phyloP scores from a whole-genome alignment of 345 rosid species.

The Capsella bursapastoris region DNA sequence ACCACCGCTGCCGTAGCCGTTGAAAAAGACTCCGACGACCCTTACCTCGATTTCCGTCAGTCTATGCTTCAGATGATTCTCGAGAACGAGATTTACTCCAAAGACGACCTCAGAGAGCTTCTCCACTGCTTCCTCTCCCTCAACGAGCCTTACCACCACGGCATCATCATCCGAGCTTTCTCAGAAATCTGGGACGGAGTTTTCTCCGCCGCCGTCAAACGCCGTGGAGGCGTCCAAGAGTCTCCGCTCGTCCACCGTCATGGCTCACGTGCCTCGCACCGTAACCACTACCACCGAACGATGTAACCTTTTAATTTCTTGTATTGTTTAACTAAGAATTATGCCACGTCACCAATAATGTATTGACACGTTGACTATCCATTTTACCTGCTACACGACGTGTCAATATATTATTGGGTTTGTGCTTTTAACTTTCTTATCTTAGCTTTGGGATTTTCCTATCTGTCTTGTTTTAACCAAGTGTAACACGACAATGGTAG shows the following conservation, averaged over 20 bases:
- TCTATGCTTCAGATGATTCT: slow-evolving; percentile 98
- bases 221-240: slow-evolving; percentile 35
- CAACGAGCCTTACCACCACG: slow-evolving; percentile 80
- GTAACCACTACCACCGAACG: slow-evolving; percentile 14
- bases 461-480: slow-evolving; percentile 20
- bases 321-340: slow-evolving; percentile 14
- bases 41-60: slow-evolving; percentile 82
- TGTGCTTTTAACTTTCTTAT: slow-evolving; percentile 31
- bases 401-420: slow-evolving; percentile 47
- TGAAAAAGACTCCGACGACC: slow-evolving; percentile 96
- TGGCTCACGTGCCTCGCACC: slow-evolving; percentile 36
- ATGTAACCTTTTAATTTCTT: slow-evolving; percentile 8
- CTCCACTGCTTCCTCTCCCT: slow-evolving; percentile 83
- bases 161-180: slow-evolving; percentile 81
- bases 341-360: slow-evolving; percentile 43
- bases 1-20: slow-evolving; percentile 68
- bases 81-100: slow-evolving; percentile 83
- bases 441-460: slow-evolving; percentile 37
- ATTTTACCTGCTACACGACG: slow-evolving; percentile 12
- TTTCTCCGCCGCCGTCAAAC: slow-evolving; percentile 52
- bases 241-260: slow-evolving; percentile 45
- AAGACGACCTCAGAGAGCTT: slow-evolving; percentile 80
- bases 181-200: slow-evolving; percentile 96
- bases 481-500: slow-evolving; percentile 34
- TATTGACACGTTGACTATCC: slow-evolving; percentile 48